A percentile compares a stretch with the other conserved stretches of the same genome.
These are phyloP conservation scores for Collybiopsis luxurians DNA, from an alignment of 768 basidiomycete species.

Conservation along the genomic window DNA sequence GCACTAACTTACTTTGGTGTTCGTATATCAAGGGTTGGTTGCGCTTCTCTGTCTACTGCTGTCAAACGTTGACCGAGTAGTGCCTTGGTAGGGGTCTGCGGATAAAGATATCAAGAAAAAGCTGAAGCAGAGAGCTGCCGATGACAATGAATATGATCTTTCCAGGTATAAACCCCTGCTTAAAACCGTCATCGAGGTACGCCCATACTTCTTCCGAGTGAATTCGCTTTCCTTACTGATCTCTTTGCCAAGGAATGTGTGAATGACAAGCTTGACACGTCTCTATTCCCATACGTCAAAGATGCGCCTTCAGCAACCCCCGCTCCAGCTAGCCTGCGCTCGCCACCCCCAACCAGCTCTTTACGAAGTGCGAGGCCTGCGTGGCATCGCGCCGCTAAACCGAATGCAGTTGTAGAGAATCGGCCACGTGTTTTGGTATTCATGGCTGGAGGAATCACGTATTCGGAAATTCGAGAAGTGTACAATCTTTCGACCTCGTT, in stretches of 20 bases:
- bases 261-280: conserved; percentile 70
- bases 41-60: not conserved
- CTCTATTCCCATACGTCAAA: conserved; percentile 86
- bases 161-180: conserved; percentile 90
- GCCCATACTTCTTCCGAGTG: not conserved
- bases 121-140: conserved; percentile 74
- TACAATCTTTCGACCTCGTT: conserved; percentile 74
- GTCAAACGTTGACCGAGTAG: not conserved
- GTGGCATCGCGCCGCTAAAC: conserved; percentile 78
- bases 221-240: not conserved
- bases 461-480: conserved; percentile 89
- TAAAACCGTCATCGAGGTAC: conserved; percentile 79
- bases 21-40: conserved; percentile 75
- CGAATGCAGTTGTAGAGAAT: conserved; percentile 46
- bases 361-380: conserved; percentile 86
- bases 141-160: conserved; percentile 91
- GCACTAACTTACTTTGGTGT: conserved; percentile 80
- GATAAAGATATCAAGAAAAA: conserved; percentile 82
- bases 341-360: conserved; percentile 64
- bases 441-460: conserved; percentile 93
- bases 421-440: conserved; percentile 85
- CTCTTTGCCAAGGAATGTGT: conserved; percentile 74
- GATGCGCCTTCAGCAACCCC: conserved; percentile 63
- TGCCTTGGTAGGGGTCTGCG: conserved; percentile 50
- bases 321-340: conserved; percentile 42